phyloP scores from a whole-genome alignment of 345 rosid genomes.

The Passiflora organensis region DNA sequence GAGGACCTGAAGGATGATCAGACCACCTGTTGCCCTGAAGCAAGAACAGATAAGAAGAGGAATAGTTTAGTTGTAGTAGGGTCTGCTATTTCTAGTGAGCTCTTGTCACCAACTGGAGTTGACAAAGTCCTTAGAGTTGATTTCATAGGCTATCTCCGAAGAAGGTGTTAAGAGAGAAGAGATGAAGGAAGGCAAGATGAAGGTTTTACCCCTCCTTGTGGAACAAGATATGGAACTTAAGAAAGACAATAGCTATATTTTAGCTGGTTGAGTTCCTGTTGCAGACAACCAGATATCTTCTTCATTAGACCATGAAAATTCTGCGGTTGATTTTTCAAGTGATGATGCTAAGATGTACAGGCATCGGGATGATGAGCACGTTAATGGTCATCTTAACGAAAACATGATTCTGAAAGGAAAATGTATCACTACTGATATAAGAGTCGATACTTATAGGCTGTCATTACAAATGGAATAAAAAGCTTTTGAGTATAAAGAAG shows the following conservation, averaged over 20 bases:
- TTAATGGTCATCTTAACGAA: neutral
- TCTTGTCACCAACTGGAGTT: slow-evolving; percentile 4
- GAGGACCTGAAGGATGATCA: no score
- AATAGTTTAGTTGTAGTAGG: neutral
- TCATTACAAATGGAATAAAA: slow-evolving; percentile 22
- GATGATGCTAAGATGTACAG: no score
- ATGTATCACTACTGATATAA: slow-evolving; percentile 28
- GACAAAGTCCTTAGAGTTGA: slow-evolving; percentile 12
- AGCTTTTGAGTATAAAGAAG: slow-evolving; percentile 20
- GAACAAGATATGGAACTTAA: neutral
- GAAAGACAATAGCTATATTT: slow-evolving; percentile 13
- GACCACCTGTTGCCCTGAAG: slow-evolving; percentile 1
- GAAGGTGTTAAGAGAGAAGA: slow-evolving; percentile 12
- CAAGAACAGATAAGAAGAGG: slow-evolving; percentile 6
- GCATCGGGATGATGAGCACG: no score
- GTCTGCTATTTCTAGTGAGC: neutral
- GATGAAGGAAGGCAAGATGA: slow-evolving; percentile 10
- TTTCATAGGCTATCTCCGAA: slow-evolving; percentile 7
- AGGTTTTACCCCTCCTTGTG: neutral
- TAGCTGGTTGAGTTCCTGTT: no score
- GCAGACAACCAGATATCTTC: no score
- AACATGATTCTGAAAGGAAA: slow-evolving; percentile 16
- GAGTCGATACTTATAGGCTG: slow-evolving; percentile 20
- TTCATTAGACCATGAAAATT: no score
- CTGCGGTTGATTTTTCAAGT: no score